Percentiles rank a stretch among this genome's conserved stretches.
These are phyloP conservation scores for Yamadazyma diddensiae DNA, from an alignment of 1,139 yeast species.

Conservation along the genomic window DNA sequence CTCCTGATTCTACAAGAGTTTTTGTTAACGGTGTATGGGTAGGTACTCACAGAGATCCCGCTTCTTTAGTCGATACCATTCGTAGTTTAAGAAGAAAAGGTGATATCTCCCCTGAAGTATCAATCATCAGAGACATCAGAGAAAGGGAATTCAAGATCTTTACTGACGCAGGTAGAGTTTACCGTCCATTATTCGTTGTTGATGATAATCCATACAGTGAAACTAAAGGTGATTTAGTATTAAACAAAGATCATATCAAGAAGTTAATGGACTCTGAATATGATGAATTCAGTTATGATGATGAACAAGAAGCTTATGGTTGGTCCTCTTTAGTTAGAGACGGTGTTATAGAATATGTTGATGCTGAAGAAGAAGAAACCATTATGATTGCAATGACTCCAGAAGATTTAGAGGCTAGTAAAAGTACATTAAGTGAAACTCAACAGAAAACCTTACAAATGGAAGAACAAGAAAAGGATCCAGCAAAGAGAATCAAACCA, in stretches of 20 bases:
- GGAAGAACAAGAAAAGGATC: constrained; percentile 58
- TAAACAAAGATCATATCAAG: constrained; percentile 80
- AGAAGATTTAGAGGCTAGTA: constrained; percentile 81
- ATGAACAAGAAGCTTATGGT: constrained; percentile 56
- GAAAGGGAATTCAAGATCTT: constrained; percentile 93
- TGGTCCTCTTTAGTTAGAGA: constrained; percentile 84
- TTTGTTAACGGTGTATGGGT: constrained; percentile 99
- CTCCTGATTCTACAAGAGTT: constrained; percentile 89
- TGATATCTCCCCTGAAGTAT: constrained; percentile 93
- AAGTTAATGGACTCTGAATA: constrained; percentile 64
- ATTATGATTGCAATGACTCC: constrained; percentile 99
- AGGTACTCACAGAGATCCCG: constrained; percentile 97
- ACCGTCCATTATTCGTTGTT: constrained; percentile 90
- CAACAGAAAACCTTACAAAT: constrained; percentile 40
- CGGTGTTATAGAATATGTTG: constrained; percentile 91
- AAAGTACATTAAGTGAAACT: constrained; percentile 47
- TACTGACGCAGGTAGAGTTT: constrained; percentile 98
- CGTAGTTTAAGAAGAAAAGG: constrained; percentile 92
- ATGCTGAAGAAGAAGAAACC: constrained; percentile 97
- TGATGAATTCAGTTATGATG: constrained; percentile 59
- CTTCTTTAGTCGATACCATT: constrained; percentile 85
- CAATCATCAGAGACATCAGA: constrained; percentile 93
- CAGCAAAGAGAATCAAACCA: constrained; percentile 86
- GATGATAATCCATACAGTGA: constrained; percentile 79
- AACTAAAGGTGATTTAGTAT: constrained; percentile 73